Evolutionary conservation across 1,284 basidiomycete genomes (phyloP).

Genomic region (Cutaneotrichosporon cyanovorans): DNA sequence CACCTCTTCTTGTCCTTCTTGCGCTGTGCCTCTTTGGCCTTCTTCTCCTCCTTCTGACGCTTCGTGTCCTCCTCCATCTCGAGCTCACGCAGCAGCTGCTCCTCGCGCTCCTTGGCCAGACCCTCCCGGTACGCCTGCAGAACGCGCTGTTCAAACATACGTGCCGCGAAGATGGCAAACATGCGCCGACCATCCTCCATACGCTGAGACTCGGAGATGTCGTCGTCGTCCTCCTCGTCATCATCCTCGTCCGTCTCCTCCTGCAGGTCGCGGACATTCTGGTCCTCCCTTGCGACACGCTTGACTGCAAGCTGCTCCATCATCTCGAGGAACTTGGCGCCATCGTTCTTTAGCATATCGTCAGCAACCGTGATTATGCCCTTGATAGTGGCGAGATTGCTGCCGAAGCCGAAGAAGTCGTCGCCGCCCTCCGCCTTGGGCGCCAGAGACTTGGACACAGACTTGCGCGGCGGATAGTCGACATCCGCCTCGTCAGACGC

Average conservation of each 20-base stretch:
- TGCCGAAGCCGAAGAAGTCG: slow-evolving; percentile 71
- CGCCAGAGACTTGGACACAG: slow-evolving; percentile 21
- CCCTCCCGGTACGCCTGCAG: slow-evolving; percentile 85
- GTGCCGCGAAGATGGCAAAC: slow-evolving; percentile 99
- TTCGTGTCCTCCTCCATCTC: slow-evolving; percentile 77
- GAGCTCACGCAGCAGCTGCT: slow-evolving; percentile 77
- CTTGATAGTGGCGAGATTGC: slow-evolving; percentile 72
- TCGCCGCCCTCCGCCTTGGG: slow-evolving; percentile 46
- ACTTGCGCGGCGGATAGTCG: slow-evolving; percentile 14
- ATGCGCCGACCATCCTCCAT: slow-evolving; percentile 98
- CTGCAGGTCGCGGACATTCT: slow-evolving; percentile 57
- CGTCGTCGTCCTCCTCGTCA: slow-evolving; percentile 46
- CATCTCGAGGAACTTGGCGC: slow-evolving; percentile 98
- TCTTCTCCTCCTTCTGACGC: slow-evolving; percentile 83
- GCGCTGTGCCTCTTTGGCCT: slow-evolving; percentile 91
- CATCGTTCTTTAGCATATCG: slow-evolving; percentile 95
- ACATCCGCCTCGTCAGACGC: slow-evolving; percentile 60
- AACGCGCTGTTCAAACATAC: slow-evolving; percentile 98
- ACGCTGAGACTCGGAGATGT: slow-evolving; percentile 61
- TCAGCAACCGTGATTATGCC: slow-evolving; percentile 98
- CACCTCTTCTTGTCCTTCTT: slow-evolving; percentile 63
- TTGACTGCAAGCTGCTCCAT: slow-evolving; percentile 98
- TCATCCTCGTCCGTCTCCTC: slow-evolving; percentile 55
- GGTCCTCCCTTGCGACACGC: slow-evolving; percentile 84
- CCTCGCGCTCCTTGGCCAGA: slow-evolving; percentile 82